Conservation (phyloP, 2,329 filamentous ascomycete genomes). For the Aspergillus candidus region DNA sequence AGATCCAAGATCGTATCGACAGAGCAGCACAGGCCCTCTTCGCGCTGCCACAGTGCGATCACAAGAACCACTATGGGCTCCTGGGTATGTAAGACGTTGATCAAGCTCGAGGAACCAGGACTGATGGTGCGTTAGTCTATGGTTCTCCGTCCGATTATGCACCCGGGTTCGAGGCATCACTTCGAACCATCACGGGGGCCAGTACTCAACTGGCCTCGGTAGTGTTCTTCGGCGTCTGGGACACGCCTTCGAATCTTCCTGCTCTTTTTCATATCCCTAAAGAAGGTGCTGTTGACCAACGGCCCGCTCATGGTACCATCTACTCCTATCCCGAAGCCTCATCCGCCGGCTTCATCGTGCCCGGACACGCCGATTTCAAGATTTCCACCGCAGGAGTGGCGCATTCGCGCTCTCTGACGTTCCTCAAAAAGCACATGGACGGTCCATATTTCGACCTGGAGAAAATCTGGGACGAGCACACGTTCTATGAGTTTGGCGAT, state of each 20-base stretch:
- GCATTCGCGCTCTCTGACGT: conserved; percentile 60
- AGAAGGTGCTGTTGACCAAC: background rate
- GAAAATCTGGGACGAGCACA: conserved; percentile 73
- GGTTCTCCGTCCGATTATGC: conserved; percentile 21
- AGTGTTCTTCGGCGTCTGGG: conserved; percentile 18
- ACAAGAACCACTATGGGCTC: conserved; percentile 14
- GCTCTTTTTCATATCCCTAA: conserved; percentile 15
- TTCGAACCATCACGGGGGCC: conserved; percentile 4
- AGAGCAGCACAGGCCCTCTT: conserved; percentile 11
- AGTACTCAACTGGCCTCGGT: conserved; percentile 5
- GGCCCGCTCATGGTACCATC: background rate
- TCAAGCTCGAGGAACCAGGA: too few species aligned
- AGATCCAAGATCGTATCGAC: conserved; percentile 6
- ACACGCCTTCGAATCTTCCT: conserved; percentile 1
- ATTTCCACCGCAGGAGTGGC: conserved; percentile 53
- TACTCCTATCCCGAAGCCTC: conserved; percentile 44
- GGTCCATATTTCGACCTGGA: conserved; percentile 71
- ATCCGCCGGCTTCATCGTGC: conserved; percentile 44
- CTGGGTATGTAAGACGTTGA: conserved; percentile 13
- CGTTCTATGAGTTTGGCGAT: conserved; percentile 62
- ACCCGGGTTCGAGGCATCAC: conserved; percentile 6
- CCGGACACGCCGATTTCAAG: conserved; percentile 48
- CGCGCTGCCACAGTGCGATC: conserved; percentile 21
- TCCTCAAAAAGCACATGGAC: conserved; percentile 56
- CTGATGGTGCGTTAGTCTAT: conserved; percentile 15